Conservation (phyloP, 345 rosid species). For the Eucalyptus erythrocorys region DNA sequence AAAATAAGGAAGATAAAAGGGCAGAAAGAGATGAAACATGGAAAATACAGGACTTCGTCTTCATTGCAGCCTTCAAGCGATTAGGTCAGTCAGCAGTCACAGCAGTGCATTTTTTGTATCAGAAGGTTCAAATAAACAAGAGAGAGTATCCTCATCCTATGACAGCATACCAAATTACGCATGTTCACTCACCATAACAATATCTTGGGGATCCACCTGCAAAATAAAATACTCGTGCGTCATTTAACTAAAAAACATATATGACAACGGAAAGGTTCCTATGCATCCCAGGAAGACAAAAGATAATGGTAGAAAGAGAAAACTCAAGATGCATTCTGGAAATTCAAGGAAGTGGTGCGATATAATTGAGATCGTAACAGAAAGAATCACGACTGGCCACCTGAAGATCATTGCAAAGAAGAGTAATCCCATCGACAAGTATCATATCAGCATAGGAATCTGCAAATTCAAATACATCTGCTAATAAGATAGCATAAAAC, state of each 20-base stretch:
- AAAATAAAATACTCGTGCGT: constrained; percentile 4
- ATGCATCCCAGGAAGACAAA: not conserved
- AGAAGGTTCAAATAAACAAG: not conserved
- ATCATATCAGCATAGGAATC: constrained; percentile 37
- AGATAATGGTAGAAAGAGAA: not conserved
- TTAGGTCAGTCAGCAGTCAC: not conserved
- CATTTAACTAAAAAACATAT: not conserved
- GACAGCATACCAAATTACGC: not conserved
- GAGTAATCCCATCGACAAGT: constrained; percentile 35
- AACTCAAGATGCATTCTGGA: not conserved
- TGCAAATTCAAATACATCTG: not conserved
- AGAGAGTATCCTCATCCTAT: not conserved
- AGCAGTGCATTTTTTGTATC: not conserved
- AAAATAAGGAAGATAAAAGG: not conserved
- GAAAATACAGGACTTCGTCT: not conserved
- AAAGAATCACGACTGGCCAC: not conserved
- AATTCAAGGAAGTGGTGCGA: not conserved
- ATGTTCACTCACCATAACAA: constrained; percentile 65
- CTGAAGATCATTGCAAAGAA: constrained; percentile 40
- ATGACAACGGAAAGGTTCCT: not conserved
- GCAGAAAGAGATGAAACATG: not conserved
- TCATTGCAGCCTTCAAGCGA: not conserved
- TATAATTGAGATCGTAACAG: not conserved
- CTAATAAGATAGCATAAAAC: not conserved
- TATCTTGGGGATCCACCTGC: constrained; percentile 99